Evolutionary conservation across 2,329 filamentous ascomycete species (phyloP), one percentile per base, ranked within the genome.

Genomic region (Aspergillus pseudoterreus): DNA sequence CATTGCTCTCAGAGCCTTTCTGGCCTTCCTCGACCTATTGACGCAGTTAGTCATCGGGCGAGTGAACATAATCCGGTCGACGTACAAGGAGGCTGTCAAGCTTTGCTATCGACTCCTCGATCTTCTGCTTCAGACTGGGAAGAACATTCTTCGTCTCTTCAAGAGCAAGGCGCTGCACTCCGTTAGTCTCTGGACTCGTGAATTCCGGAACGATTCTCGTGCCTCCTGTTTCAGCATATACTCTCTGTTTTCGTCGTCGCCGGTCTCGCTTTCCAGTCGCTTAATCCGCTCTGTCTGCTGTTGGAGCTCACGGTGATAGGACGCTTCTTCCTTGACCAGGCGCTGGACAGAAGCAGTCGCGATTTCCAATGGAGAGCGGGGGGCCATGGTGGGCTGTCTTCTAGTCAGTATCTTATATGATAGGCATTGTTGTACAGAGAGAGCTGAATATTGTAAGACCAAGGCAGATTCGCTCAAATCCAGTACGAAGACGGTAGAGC

Each of bases 191-290:
- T 22, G 4, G 22, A 3, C 43, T 17, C n/a, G 15, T n/a, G 12
- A 32, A 24, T 14, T 27, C 10, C 12, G 43, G 27, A 9, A 27
- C 39, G 24, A n/a, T 22, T 12, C 11, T 14, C 80, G 38, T 70
- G 95, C 94, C 82, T 96, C 88, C 71, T 99, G 92, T 74, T 85
- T 94, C 63, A 97, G 65, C 58, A 85, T 80, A 65, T 82, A 96
- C 59, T 88, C 84, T 45, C 82, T 83, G 71, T 96, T 96, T 60
- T 86, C 85, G 59, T 92, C 90, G 8, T 85, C 83, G 55, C 88
- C 87, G 48, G 81, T 78, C 30, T 82, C 69, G 42, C 78, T 76
- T 68, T 85, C 79, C 15, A 95, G 79, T 68, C 84, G 83, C 69
- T 81, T 75, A 57, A 95, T 81, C 51, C 87, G 83, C 55, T 81